These are phyloP conservation scores for Sporothrix dimorphospora DNA, from an alignment of 2,329 filamentous ascomycete genomes.

Conservation along the genomic window DNA sequence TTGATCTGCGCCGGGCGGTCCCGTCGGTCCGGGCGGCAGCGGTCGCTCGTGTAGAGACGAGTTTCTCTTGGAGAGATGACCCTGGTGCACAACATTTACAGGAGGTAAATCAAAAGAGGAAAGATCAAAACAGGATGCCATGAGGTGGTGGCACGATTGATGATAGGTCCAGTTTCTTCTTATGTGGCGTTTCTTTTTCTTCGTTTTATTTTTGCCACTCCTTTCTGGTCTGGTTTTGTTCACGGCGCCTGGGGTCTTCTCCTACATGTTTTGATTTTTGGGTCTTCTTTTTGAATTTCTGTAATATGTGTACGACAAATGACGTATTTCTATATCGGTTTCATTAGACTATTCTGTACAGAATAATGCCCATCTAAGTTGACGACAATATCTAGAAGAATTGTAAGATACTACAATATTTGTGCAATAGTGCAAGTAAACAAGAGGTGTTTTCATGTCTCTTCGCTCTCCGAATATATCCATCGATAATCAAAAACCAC, in stretches of 20 bases:
- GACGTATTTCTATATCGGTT: constrained; percentile 1
- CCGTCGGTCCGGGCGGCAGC: neutral
- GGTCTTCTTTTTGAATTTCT: neutral
- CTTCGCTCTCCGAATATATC: neutral
- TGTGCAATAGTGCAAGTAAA: neutral
- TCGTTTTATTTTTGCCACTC: neutral
- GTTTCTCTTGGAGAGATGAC: neutral
- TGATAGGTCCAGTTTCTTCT: neutral
- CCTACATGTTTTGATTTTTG: neutral
- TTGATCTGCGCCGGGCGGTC: neutral
- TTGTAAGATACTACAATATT: neutral
- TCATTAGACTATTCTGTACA: neutral
- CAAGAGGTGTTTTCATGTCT: too few relatives aligned
- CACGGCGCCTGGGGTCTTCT: constrained; percentile 3
- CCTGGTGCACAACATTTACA: neutral
- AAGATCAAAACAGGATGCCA: neutral
- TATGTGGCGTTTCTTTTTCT: constrained; percentile 1
- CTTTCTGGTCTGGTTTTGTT: neutral
- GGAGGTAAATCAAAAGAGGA: neutral
- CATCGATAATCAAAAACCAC: too few relatives aligned
- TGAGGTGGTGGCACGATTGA: neutral
- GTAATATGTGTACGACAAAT: constrained; percentile 14
- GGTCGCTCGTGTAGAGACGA: neutral
- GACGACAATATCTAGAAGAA: neutral
- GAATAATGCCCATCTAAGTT: neutral